Evolutionary conservation across 1,284 basidiomycete genomes (phyloP).

Genomic region (Neonothopanus nambi): DNA sequence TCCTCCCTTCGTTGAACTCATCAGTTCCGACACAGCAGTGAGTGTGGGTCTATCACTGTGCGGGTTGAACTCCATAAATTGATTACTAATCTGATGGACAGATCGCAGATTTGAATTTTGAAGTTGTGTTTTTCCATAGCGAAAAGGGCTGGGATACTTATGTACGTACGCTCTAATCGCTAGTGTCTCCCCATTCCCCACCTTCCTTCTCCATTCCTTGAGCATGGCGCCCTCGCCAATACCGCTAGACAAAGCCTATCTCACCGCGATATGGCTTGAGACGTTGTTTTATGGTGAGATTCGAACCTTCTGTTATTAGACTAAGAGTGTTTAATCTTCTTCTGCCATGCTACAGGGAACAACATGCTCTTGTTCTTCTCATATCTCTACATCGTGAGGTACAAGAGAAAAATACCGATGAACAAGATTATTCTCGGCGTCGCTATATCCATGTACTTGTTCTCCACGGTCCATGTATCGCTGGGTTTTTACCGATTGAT

Average conservation of each 20-base stretch:
- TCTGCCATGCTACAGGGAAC: constrained; percentile 32
- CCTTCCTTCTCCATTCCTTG: background rate
- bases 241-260: constrained; percentile 17
- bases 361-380: constrained; percentile 36
- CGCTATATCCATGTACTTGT: constrained; percentile 36
- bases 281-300: constrained; percentile 19
- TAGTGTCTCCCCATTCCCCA: too few relatives aligned
- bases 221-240: constrained; percentile 5
- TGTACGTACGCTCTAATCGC: too few relatives aligned
- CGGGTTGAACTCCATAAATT: too few relatives aligned
- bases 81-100: too few relatives aligned
- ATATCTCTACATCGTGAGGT: constrained; percentile 33
- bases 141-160: too few relatives aligned
- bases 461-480: constrained; percentile 37
- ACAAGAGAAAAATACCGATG: constrained; percentile 30
- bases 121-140: too few relatives aligned
- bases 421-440: constrained; percentile 32
- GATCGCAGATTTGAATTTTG: too few relatives aligned
- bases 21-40: too few relatives aligned
- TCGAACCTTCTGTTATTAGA: too few relatives aligned
- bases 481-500: constrained; percentile 39
- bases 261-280: constrained; percentile 21
- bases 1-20: too few relatives aligned
- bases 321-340: too few relatives aligned
- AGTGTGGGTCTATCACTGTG: too few relatives aligned